A percentile compares a stretch with the other conserved stretches of the same genome.
Evolutionary conservation across 2,329 filamentous ascomycete genomes (phyloP).

Genomic region (Colletotrichum plurivorum): DNA sequence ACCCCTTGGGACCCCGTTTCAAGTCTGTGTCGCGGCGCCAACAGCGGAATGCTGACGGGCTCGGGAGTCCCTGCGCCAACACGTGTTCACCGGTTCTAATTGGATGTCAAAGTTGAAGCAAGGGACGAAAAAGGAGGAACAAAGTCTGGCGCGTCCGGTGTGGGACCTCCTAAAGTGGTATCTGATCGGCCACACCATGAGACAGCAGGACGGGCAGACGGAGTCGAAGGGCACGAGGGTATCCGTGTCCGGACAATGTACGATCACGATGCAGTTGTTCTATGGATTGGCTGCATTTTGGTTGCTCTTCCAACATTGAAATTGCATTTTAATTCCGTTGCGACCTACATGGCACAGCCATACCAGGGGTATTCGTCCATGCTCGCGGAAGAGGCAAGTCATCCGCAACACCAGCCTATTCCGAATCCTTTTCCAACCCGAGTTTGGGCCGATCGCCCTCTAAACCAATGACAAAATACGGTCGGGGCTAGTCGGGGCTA

Average conservation of each 20-base stretch:
- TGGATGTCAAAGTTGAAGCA: not conserved
- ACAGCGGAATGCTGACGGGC: slow-evolving; percentile 9
- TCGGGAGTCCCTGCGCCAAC: slow-evolving; percentile 6
- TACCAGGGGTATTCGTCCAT: slow-evolving; percentile 37
- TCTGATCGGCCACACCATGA: slow-evolving; percentile 9
- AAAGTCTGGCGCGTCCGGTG: not conserved
- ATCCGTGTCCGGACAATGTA: not conserved
- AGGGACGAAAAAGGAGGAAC: not conserved
- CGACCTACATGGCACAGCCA: slow-evolving; percentile 37
- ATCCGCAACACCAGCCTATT: slow-evolving; percentile 23
- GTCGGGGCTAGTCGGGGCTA: slow-evolving; percentile 1
- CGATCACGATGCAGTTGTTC: slow-evolving; percentile 15
- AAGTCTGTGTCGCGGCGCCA: slow-evolving; percentile 29
- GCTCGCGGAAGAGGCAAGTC: slow-evolving; percentile 11
- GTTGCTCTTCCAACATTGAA: slow-evolving; percentile 24
- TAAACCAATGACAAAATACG: not conserved
- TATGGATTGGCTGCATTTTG: not conserved
- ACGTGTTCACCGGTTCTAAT: not conserved
- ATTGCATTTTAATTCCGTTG: slow-evolving; percentile 17
- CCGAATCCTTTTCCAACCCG: slow-evolving; percentile 12
- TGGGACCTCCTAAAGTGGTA: slow-evolving; percentile 18
- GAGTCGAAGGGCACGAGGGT: not conserved
- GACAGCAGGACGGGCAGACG: slow-evolving; percentile 18
- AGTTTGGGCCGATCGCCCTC: not conserved
- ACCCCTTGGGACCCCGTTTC: slow-evolving; percentile 17